These are phyloP conservation scores for Fusarium clavum DNA, from an alignment of 2,329 filamentous ascomycete genomes.

Conservation along the genomic window DNA sequence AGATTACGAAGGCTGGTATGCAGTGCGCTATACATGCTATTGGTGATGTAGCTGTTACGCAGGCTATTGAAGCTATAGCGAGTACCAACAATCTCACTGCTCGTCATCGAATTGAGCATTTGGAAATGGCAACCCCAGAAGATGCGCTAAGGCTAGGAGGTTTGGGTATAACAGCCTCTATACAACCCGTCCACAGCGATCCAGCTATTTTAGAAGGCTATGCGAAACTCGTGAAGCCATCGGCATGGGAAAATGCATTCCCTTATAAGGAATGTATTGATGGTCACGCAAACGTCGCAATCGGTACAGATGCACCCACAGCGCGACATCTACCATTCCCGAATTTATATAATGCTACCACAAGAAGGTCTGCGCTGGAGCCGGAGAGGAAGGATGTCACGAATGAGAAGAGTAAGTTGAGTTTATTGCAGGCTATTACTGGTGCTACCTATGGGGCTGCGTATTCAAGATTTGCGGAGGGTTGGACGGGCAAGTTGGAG, in stretches of 20 bases:
- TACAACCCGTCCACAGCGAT: constrained; percentile 69
- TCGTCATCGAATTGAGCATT: constrained; percentile 73
- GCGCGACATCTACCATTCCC: constrained; percentile 65
- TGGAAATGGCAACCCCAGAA: constrained; percentile 67
- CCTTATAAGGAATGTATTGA: constrained; percentile 71
- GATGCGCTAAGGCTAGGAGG: constrained; percentile 68
- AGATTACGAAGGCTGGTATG: constrained; percentile 64
- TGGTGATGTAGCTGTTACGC: constrained; percentile 68
- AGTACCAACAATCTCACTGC: constrained; percentile 56
- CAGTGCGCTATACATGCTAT: constrained; percentile 75
- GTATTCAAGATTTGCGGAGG: constrained; percentile 68
- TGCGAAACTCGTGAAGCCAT: constrained; percentile 66
- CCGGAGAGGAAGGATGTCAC: constrained; percentile 56
- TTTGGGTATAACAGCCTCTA: constrained; percentile 69
- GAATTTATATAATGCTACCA: constrained; percentile 71
- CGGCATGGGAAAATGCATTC: constrained; percentile 68
- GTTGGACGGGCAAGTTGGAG: constrained; percentile 63
- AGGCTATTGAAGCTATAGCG: constrained; percentile 67
- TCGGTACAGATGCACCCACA: constrained; percentile 71
- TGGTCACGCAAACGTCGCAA: constrained; percentile 64
- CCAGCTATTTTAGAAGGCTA: constrained; percentile 72
- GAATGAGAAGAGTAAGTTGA: constrained; percentile 65
- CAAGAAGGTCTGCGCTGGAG: constrained; percentile 65
- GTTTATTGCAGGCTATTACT: constrained; percentile 63
- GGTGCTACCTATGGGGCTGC: constrained; percentile 68